Conservation (phyloP, 2,329 filamentous ascomycete species). For the Aspergillus ochraceus region DNA sequence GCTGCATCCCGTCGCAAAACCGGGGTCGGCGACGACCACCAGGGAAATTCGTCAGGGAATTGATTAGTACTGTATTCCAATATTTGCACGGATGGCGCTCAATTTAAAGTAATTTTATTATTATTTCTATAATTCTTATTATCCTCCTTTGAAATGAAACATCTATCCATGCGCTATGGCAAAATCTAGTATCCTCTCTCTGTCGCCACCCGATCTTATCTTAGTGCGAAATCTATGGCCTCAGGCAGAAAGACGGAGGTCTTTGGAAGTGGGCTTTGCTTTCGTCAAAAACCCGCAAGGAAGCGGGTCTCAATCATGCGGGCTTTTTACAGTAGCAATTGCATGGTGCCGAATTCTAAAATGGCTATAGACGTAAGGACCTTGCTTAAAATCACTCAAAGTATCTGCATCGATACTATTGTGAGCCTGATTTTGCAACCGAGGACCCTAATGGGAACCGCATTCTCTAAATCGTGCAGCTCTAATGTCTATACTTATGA, state of each 20-base stretch:
- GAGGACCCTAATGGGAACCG: no score
- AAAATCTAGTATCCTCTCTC: not conserved
- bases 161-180: no score
- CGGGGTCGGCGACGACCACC: constrained; percentile 43
- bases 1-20: constrained; percentile 33
- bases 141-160: no score
- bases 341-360: not conserved
- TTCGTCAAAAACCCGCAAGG: no score
- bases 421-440: not conserved
- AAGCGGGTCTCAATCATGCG: not conserved
- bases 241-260: not conserved
- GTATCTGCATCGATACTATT: not conserved
- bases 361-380: not conserved
- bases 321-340: not conserved
- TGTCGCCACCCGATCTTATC: not conserved
- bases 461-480: no score
- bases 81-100: no score
- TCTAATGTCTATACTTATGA: no score
- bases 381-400: not conserved
- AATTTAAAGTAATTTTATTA: no score
- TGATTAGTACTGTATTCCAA: no score
- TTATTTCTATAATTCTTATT: no score
- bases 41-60: no score
- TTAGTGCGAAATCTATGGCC: not conserved
- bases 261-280: no score